Evolutionary conservation across 2,329 filamentous ascomycete species (phyloP).

Genomic region (Colletotrichum tanaceti): DNA sequence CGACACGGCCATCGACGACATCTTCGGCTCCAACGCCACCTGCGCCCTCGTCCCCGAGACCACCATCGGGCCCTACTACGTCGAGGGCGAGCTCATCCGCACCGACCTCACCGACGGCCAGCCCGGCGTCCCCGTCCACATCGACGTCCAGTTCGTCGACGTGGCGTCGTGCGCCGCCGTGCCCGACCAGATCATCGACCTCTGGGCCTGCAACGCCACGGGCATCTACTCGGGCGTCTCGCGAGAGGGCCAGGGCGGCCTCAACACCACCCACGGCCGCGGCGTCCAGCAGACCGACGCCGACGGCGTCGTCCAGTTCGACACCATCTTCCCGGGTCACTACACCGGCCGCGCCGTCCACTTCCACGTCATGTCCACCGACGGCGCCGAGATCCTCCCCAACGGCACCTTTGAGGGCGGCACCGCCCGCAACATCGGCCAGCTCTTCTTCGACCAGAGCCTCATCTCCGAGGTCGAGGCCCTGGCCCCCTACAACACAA

Average conservation of each 20-base stretch:
- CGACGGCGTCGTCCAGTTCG: conserved; percentile 50
- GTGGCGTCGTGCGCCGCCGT: conserved; percentile 42
- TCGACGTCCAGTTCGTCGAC: conserved; percentile 44
- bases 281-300: conserved; percentile 43
- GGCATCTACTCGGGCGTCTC: conserved; percentile 56
- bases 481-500: conserved; percentile 59
- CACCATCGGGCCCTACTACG: conserved; percentile 46
- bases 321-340: conserved; percentile 58
- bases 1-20: conserved; percentile 49
- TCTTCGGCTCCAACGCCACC: conserved; percentile 39
- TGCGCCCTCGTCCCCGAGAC: conserved; percentile 36
- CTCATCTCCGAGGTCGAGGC: conserved; percentile 55
- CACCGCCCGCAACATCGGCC: conserved; percentile 49
- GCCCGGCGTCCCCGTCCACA: conserved; percentile 56
- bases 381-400: conserved; percentile 48
- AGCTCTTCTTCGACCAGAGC: conserved; percentile 38
- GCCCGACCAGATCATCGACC: conserved; percentile 41
- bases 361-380: conserved; percentile 58
- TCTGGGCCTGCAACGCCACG: conserved; percentile 49
- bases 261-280: conserved; percentile 36
- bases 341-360: conserved; percentile 60
- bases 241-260: conserved; percentile 41
- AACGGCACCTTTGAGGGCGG: conserved; percentile 50
- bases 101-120: conserved; percentile 57
- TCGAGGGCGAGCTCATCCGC: conserved; percentile 59